Evolutionary conservation across 164 flowering plant genomes (phyloP).

Genomic region (Amborella trichopoda): DNA sequence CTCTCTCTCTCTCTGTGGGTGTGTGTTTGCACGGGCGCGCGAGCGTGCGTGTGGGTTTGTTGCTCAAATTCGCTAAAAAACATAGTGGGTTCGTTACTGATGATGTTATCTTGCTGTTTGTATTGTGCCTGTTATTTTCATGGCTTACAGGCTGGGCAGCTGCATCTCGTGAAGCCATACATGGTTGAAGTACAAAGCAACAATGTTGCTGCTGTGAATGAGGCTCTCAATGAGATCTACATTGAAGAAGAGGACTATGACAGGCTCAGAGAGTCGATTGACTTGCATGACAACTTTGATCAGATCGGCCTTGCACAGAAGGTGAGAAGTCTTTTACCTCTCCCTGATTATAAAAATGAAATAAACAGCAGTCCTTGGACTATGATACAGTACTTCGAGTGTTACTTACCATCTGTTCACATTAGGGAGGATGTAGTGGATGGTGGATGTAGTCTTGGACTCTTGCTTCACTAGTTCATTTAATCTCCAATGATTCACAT

Average conservation of each 20-base stretch:
- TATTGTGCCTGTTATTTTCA: neutral
- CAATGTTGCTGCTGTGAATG: constrained; percentile 92
- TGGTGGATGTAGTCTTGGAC: no score
- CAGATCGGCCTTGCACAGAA: constrained; percentile 98
- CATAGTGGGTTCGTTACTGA: neutral
- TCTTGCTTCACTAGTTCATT: no score
- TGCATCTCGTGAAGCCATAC: constrained; percentile 93
- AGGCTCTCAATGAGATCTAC: constrained; percentile 84
- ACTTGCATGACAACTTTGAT: constrained; percentile 92
- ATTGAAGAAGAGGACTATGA: constrained; percentile 95
- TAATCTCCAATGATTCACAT: no score
- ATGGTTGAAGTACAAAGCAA: constrained; percentile 99
- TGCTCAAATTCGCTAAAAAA: no score
- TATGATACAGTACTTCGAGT: no score
- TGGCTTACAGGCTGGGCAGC: constrained; percentile 70
- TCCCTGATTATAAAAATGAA: no score
- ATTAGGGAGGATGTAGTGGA: no score
- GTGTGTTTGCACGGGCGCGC: constrained; percentile 1
- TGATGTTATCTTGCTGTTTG: neutral
- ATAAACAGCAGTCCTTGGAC: no score
- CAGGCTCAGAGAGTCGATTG: constrained; percentile 85
- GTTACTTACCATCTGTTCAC: no score
- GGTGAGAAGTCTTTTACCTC: no score
- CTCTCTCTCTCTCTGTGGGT: neutral
- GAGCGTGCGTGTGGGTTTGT: no score